phyloP scores from a whole-genome alignment of 495 filamentous ascomycete genomes.

The Astrocystis sublimbata region DNA sequence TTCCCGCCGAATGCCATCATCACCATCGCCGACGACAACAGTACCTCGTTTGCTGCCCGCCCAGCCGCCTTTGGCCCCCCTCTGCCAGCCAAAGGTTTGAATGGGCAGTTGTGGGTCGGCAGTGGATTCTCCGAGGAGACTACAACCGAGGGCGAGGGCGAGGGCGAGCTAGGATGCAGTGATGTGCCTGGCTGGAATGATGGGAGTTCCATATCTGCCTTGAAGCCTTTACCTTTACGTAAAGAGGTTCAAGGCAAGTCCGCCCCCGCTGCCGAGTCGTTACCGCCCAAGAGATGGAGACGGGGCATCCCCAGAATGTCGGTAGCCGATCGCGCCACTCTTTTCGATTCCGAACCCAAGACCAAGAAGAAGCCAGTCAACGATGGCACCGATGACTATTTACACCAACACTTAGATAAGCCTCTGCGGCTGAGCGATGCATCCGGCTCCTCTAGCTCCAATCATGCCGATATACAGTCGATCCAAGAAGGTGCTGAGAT shows the following conservation, averaged over 20 bases:
- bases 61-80: slow-evolving; percentile 91
- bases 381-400: slow-evolving; percentile 91
- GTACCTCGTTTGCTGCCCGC: slow-evolving; percentile 89
- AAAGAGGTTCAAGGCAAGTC: slow-evolving; percentile 33
- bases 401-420: slow-evolving; percentile 65
- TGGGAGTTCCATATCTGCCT: slow-evolving; percentile 37
- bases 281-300: slow-evolving; percentile 35
- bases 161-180: slow-evolving; percentile 94
- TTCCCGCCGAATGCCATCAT: slow-evolving; percentile 95
- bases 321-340: slow-evolving; percentile 25
- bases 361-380: slow-evolving; percentile 39
- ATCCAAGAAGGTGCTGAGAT: slow-evolving; percentile 95
- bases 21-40: slow-evolving; percentile 95
- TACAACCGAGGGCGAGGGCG: slow-evolving; percentile 60
- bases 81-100: slow-evolving; percentile 72
- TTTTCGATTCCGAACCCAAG: slow-evolving; percentile 25
- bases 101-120: slow-evolving; percentile 85
- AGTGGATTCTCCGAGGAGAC: slow-evolving; percentile 82
- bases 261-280: slow-evolving; percentile 31
- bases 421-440: slow-evolving; percentile 33
- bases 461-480: slow-evolving; percentile 91
- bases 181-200: slow-evolving; percentile 93
- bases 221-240: slow-evolving; percentile 31
- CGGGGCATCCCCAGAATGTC: slow-evolving; percentile 25
- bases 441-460: slow-evolving; percentile 43